A percentile compares a stretch with the other conserved stretches of the same genome.
phyloP scores from a whole-genome alignment of 495 filamentous ascomycete genomes.

The Trichoderma gamsii region DNA sequence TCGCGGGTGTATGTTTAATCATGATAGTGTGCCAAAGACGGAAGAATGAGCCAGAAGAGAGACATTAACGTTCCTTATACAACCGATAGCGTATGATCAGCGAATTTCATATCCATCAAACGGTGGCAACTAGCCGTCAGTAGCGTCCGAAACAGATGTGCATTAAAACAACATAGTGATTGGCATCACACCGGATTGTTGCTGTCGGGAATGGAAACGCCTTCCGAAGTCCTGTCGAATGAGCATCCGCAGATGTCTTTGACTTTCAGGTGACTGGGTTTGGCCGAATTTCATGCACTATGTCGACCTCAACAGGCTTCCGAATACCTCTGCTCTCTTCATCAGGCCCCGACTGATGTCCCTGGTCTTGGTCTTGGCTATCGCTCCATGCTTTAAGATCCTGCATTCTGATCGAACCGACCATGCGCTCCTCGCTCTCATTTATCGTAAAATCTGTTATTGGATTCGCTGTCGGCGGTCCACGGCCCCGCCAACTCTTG shows the following conservation, averaged over 20 bases:
- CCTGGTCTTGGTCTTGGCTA: not conserved
- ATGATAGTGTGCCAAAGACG: too few relatives aligned
- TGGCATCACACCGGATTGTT: not conserved
- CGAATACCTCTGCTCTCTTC: conserved; percentile 17
- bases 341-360: not conserved
- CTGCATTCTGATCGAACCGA: conserved; percentile 36
- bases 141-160: not conserved
- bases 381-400: conserved; percentile 22
- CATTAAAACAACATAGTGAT: not conserved
- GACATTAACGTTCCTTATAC: too few relatives aligned
- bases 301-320: conserved; percentile 24
- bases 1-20: too few relatives aligned
- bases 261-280: not conserved
- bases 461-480: conserved; percentile 37
- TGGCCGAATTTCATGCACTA: not conserved
- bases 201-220: not conserved
- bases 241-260: not conserved
- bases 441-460: conserved; percentile 44
- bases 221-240: not conserved
- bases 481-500: conserved; percentile 38
- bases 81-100: too few relatives aligned
- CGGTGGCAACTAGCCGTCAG: not conserved
- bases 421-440: conserved; percentile 47
- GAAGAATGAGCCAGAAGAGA: too few relatives aligned
- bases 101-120: too few relatives aligned